Conservation (phyloP, 2,329 filamentous ascomycete genomes). For the Colletotrichum cuscutae region DNA sequence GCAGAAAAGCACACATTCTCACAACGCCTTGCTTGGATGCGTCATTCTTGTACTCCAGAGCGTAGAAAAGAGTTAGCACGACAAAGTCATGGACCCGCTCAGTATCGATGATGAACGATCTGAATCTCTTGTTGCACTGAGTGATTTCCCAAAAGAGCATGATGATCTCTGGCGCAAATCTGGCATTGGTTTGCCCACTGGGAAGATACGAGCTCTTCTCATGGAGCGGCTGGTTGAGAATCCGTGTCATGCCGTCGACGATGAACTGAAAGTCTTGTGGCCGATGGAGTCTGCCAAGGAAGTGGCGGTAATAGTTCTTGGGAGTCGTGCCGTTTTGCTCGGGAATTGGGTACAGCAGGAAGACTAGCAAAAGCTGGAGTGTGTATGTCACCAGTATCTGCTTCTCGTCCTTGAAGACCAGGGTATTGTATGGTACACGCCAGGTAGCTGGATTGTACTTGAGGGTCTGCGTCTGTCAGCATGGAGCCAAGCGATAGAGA, state of each 20-base stretch:
- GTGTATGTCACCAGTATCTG: constrained; percentile 92
- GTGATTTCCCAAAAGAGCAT: constrained; percentile 98
- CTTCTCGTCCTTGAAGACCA: constrained; percentile 91
- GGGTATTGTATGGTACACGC: constrained; percentile 92
- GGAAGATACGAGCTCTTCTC: constrained; percentile 90
- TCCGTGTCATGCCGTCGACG: constrained; percentile 91
- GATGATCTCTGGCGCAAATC: constrained; percentile 94
- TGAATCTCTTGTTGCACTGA: constrained; percentile 97
- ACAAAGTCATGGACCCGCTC: constrained; percentile 94
- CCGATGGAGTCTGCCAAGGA: constrained; percentile 87
- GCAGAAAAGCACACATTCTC: constrained; percentile 95
- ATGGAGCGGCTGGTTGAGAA: constrained; percentile 92
- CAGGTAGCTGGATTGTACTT: constrained; percentile 97
- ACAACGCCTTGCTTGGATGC: constrained; percentile 90
- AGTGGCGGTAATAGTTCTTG: constrained; percentile 95
- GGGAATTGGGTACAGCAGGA: constrained; percentile 88
- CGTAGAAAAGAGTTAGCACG: constrained; percentile 90
- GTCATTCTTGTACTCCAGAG: constrained; percentile 88
- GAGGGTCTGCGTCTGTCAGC: constrained; percentile 70
- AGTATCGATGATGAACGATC: constrained; percentile 96
- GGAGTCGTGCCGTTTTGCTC: constrained; percentile 74
- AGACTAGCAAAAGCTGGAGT: constrained; percentile 86
- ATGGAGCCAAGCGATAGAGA: neutral
- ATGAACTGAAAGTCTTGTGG: constrained; percentile 98
- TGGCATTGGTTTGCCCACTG: constrained; percentile 80